Evolutionary conservation across 768 basidiomycete species (phyloP).

Genomic region (Mycena leptocephala): DNA sequence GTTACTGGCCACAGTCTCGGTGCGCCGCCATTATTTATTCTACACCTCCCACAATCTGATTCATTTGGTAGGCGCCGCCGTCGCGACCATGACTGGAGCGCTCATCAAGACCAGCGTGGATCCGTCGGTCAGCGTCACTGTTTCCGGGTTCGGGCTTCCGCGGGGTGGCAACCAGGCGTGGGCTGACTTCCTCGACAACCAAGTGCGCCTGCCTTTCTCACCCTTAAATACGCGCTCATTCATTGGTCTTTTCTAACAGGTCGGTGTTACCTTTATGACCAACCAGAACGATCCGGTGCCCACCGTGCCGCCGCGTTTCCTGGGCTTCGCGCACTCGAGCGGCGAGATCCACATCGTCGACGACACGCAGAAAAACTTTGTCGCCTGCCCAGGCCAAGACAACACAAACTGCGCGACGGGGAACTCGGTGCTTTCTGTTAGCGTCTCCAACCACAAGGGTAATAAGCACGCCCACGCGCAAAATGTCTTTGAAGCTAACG

Average conservation of each 20-base stretch:
- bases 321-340: conserved; percentile 52
- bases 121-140: conserved; percentile 48
- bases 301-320: conserved; percentile 50
- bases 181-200: conserved; percentile 59
- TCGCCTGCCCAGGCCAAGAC: conserved; percentile 57
- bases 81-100: conserved; percentile 62
- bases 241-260: conserved; percentile 37
- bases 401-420: conserved; percentile 41
- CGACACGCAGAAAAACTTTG: conserved; percentile 43
- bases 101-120: conserved; percentile 55
- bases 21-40: conserved; percentile 19
- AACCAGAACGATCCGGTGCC: conserved; percentile 62
- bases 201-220: conserved; percentile 28
- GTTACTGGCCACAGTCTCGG: conserved; percentile 62
- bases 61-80: conserved; percentile 53
- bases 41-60: not conserved
- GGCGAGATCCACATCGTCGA: conserved; percentile 59
- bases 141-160: conserved; percentile 61
- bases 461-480: conserved; percentile 35
- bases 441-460: conserved; percentile 41
- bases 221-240: not conserved
- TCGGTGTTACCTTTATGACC: conserved; percentile 48
- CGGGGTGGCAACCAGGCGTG: conserved; percentile 61
- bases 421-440: not conserved
- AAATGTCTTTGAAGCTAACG: not conserved